Evolutionary conservation across 306 rosid genomes (phyloP).

Genomic region (Alnus rubra): DNA sequence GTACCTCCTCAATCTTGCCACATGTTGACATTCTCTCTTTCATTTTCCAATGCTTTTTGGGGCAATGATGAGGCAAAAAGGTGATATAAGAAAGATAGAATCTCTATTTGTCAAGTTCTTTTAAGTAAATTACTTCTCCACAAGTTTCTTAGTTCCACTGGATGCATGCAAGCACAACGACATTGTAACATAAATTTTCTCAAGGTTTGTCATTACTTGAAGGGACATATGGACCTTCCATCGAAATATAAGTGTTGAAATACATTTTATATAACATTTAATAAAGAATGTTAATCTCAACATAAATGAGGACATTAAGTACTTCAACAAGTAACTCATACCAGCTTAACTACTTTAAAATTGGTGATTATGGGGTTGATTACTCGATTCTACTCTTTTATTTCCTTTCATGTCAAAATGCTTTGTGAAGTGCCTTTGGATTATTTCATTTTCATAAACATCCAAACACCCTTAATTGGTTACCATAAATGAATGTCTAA

Average conservation of each 20-base stretch:
- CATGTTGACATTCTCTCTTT: not conserved
- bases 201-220: not conserved
- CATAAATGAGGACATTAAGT: not conserved
- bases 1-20: not conserved
- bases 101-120: not conserved
- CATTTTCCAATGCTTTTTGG: not conserved
- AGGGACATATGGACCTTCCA: not conserved
- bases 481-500: not conserved
- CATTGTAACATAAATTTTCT: not conserved
- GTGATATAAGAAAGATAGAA: not conserved
- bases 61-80: not conserved
- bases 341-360: not conserved
- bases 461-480: not conserved
- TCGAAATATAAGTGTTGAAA: not conserved
- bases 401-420: not conserved
- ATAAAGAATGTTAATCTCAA: not conserved
- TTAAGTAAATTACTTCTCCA: not conserved
- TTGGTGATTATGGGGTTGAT: not conserved
- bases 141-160: not conserved
- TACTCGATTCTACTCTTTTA: not conserved
- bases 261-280: not conserved
- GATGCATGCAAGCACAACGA: not conserved
- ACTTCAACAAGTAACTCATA: not conserved
- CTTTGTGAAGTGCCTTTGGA: not conserved
- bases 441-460: not conserved